These are phyloP conservation scores for Ogataea siamensis DNA, from an alignment of 805 yeast genomes.

Conservation along the genomic window DNA sequence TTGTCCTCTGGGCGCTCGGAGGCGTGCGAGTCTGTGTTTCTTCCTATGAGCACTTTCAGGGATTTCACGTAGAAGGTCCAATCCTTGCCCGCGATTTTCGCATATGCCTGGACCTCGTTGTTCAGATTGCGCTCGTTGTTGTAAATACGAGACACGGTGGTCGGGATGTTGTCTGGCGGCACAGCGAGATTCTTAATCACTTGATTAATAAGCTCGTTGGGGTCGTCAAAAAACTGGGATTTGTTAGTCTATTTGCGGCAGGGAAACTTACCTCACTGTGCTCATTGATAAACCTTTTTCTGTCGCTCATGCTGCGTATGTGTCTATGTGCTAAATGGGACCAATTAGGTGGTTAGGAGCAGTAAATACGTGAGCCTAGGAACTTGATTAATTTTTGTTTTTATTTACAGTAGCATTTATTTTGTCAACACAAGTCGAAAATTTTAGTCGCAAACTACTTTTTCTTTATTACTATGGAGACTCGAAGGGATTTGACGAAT, in stretches of 20 bases:
- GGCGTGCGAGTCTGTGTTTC: slow-evolving; percentile 56
- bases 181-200: slow-evolving; percentile 66
- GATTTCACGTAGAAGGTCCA: slow-evolving; percentile 95
- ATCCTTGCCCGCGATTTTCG: slow-evolving; percentile 85
- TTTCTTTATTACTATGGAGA: slow-evolving; percentile 18
- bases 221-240: slow-evolving; percentile 45
- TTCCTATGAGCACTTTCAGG: slow-evolving; percentile 75
- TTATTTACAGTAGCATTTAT: slow-evolving; percentile 21
- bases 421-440: slow-evolving; percentile 20
- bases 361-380: slow-evolving; percentile 3
- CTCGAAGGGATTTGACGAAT: slow-evolving; percentile 17
- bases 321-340: background rate
- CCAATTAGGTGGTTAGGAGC: slow-evolving; percentile 2
- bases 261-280: slow-evolving; percentile 21
- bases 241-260: slow-evolving; percentile 6
- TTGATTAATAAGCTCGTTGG: slow-evolving; percentile 64
- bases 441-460: slow-evolving; percentile 13
- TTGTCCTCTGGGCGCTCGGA: slow-evolving; percentile 24
- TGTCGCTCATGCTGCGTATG: slow-evolving; percentile 18
- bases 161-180: slow-evolving; percentile 62
- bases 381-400: slow-evolving; percentile 17
- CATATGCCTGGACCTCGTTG: slow-evolving; percentile 94
- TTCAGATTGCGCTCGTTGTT: slow-evolving; percentile 70
- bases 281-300: slow-evolving; percentile 25
- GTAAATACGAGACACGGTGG: slow-evolving; percentile 69